These are phyloP conservation scores for Penicillium goetzii DNA, from an alignment of 495 filamentous ascomycete species.

Conservation along the genomic window DNA sequence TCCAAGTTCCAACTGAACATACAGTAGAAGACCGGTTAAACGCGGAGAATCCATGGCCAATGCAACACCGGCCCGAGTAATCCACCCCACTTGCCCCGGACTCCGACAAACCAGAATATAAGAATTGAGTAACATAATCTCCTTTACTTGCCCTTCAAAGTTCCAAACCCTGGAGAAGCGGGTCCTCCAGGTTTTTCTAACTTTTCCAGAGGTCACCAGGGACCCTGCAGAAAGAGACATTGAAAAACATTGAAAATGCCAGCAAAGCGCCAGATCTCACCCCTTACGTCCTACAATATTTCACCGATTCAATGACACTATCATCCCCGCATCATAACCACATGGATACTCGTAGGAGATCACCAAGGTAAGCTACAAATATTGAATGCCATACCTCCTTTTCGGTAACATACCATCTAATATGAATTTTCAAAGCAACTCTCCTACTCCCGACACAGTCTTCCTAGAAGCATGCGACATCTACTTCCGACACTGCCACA, in stretches of 20 bases:
- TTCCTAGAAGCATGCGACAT: constrained; percentile 32
- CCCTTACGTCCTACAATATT: not conserved
- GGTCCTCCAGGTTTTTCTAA: constrained; percentile 7
- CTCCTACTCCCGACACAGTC: constrained; percentile 23
- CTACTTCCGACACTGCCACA: constrained; percentile 37
- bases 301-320: not conserved
- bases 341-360: constrained; percentile 1
- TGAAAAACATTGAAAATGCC: constrained; percentile 7
- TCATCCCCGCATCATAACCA: not conserved
- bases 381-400: not conserved
- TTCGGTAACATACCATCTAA: not conserved
- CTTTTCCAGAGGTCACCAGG: constrained; percentile 11
- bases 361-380: constrained; percentile 1
- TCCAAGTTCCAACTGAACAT: not conserved
- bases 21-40: too few species aligned
- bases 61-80: constrained; percentile 4
- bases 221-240: not conserved
- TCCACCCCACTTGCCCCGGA: constrained; percentile 10
- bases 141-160: constrained; percentile 2
- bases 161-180: constrained; percentile 1
- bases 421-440: not conserved
- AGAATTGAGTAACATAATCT: constrained; percentile 23
- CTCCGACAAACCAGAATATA: constrained; percentile 13
- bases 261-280: not conserved
- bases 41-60: constrained; percentile 12